A percentile compares a stretch with the other conserved stretches of the same genome.
These are phyloP conservation scores for Talaromyces liani DNA, from an alignment of 495 filamentous ascomycete species.

Conservation along the genomic window DNA sequence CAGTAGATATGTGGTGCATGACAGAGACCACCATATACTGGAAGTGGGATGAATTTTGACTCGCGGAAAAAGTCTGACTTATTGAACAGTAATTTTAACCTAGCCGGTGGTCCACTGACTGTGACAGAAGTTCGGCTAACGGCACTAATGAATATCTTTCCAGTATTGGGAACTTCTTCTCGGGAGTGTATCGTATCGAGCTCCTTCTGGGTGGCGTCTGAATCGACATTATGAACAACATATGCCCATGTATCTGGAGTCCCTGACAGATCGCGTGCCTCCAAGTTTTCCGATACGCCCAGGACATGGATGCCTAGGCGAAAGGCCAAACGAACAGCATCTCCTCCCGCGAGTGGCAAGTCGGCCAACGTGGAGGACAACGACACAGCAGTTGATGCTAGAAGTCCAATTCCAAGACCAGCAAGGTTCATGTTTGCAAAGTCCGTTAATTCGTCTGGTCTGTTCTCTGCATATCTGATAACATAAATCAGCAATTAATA, in stretches of 20 bases:
- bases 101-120: constrained; percentile 36
- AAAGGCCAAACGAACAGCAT: constrained; percentile 29
- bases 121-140: constrained; percentile 25
- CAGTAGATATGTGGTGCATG: too few relatives aligned
- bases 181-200: constrained; percentile 18
- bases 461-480: constrained; percentile 16
- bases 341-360: constrained; percentile 18
- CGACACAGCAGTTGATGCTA: constrained; percentile 29
- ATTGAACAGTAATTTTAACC: constrained; percentile 24
- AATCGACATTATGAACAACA: constrained; percentile 26
- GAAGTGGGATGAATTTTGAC: constrained; percentile 22
- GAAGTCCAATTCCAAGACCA: constrained; percentile 32
- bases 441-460: constrained; percentile 13
- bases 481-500: too few relatives aligned
- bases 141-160: constrained; percentile 34
- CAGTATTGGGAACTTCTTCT: constrained; percentile 9
- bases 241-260: constrained; percentile 33
- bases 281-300: constrained; percentile 26
- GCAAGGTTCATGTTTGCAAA: constrained; percentile 19
- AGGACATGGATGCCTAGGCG: constrained; percentile 28
- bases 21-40: constrained; percentile 30
- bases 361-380: constrained; percentile 22
- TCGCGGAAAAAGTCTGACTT: constrained; percentile 23
- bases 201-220: constrained; percentile 25
- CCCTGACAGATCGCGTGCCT: constrained; percentile 17